Conservation (phyloP, 2,329 filamentous ascomycete species). For the Neophaeococcomyces mojaviensis region DNA sequence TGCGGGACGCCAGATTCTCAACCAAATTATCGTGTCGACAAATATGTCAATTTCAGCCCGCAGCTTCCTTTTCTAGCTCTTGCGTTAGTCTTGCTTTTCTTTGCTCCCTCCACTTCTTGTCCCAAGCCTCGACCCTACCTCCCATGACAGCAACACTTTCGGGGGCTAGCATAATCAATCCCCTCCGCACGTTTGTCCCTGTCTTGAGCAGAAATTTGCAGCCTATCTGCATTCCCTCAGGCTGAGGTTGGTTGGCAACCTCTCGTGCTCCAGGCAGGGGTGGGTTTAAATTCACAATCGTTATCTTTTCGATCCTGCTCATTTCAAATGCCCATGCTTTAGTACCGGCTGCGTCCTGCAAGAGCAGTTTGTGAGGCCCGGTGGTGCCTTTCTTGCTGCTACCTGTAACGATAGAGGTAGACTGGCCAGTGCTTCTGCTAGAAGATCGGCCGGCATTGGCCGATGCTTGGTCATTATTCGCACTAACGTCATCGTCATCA, state of each 20-base stretch:
- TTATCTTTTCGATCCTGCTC: conserved; percentile 56
- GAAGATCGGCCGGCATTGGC: background rate
- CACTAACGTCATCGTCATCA: conserved; percentile 31
- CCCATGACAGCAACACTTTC: conserved; percentile 65
- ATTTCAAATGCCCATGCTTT: conserved; percentile 69
- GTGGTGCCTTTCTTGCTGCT: conserved; percentile 23
- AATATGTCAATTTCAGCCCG: background rate
- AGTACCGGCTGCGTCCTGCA: conserved; percentile 71
- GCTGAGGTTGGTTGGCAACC: conserved; percentile 11
- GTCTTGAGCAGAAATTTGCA: conserved; percentile 69
- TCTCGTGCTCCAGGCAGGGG: background rate
- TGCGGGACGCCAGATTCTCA: no score
- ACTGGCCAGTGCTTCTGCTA: conserved; percentile 8
- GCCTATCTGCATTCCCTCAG: conserved; percentile 60
- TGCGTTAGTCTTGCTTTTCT: conserved; percentile 63
- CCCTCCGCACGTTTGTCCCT: conserved; percentile 61
- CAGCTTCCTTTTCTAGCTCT: conserved; percentile 34
- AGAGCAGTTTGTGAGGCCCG: conserved; percentile 68
- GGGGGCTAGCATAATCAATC: conserved; percentile 70
- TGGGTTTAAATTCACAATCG: conserved; percentile 32
- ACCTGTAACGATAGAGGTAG: conserved; percentile 14
- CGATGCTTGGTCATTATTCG: conserved; percentile 1
- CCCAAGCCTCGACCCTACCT: conserved; percentile 75
- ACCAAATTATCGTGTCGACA: no score
- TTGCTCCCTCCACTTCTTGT: conserved; percentile 67